phyloP scores from a whole-genome alignment of 2,329 filamentous ascomycete genomes.

The Calonectria pteridis region DNA sequence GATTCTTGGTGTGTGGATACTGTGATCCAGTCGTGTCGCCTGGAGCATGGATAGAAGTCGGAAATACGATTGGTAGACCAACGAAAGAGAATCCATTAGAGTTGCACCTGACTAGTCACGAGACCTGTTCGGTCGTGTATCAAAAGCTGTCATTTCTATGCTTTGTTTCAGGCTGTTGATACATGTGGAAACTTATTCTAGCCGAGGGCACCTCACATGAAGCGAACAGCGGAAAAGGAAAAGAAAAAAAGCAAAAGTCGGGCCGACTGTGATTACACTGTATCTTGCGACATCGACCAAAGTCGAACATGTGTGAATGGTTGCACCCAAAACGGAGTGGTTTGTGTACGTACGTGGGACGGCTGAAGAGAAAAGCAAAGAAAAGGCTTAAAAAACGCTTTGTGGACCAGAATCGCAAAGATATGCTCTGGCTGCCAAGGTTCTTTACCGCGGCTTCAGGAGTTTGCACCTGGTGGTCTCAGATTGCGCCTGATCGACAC shows the following conservation, averaged over 20 bases:
- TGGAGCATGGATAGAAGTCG: neutral
- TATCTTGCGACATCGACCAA: neutral
- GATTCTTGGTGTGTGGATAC: neutral
- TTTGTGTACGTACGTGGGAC: neutral
- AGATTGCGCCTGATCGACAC: neutral
- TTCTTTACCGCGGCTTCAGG: neutral
- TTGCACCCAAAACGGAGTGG: neutral
- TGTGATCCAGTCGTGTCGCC: neutral
- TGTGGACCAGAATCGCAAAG: neutral
- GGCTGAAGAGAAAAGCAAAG: neutral
- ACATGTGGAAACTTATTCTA: neutral
- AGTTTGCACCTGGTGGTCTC: neutral
- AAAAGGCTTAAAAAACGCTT: neutral
- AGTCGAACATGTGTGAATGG: neutral
- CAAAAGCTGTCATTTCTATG: neutral
- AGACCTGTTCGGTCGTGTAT: neutral
- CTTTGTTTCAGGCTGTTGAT: neutral
- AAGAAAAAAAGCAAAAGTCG: neutral
- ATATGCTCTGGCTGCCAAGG: neutral
- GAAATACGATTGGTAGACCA: neutral
- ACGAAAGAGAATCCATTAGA: neutral
- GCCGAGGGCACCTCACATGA: neutral
- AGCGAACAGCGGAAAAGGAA: no score
- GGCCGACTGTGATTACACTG: neutral
- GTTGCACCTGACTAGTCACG: neutral